These are phyloP conservation scores for Cryptococcus hybrid DNA, from an alignment of 1,284 basidiomycete genomes.

Conservation along the genomic window DNA sequence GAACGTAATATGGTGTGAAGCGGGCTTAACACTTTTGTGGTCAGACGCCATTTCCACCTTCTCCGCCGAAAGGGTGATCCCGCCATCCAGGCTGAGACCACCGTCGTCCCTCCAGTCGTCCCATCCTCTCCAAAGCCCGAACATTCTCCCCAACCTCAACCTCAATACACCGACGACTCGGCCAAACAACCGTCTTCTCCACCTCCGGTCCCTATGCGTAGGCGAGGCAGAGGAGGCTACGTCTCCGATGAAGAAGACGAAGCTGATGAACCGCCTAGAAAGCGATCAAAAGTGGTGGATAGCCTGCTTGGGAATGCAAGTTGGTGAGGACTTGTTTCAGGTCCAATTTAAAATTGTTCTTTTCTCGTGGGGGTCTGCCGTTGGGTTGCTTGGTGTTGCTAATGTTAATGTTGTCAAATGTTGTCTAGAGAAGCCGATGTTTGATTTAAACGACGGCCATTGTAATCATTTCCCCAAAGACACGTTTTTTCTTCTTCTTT, in stretches of 20 bases:
- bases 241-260: background rate
- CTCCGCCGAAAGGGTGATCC: background rate
- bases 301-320: background rate
- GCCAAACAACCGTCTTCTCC: no score
- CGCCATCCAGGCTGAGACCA: background rate
- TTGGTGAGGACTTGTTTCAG: no score
- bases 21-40: background rate
- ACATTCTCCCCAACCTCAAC: background rate
- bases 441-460: no score
- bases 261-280: background rate
- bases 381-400: no score
- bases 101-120: background rate
- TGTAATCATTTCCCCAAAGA: no score
- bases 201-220: background rate
- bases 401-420: no score
- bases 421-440: no score
- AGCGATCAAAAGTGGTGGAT: background rate
- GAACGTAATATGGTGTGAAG: background rate
- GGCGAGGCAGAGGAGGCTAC: slow-evolving; percentile 1
- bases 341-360: no score
- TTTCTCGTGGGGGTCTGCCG: no score
- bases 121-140: background rate
- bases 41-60: background rate
- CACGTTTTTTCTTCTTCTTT: no score
- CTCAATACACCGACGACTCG: background rate